Conservation (phyloP, 768 basidiomycete genomes). For the Lactifluus echinatus region DNA sequence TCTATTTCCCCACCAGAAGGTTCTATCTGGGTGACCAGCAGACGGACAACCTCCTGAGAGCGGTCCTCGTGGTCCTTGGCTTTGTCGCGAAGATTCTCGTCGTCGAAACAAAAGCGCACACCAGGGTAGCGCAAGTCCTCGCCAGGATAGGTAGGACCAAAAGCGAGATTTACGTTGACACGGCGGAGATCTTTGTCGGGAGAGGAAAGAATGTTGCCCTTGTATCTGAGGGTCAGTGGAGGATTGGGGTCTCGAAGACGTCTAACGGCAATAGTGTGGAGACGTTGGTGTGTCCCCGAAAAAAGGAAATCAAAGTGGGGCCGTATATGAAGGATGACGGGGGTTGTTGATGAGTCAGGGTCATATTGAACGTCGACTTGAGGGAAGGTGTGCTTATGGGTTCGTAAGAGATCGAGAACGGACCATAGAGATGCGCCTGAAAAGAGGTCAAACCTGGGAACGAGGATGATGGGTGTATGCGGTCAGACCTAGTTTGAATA, state of each 20-base stretch:
- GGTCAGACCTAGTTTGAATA: slow-evolving; percentile 57
- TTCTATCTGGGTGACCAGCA: slow-evolving; percentile 64
- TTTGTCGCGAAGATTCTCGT: slow-evolving; percentile 48
- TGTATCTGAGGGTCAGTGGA: slow-evolving; percentile 60
- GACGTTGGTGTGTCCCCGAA: slow-evolving; percentile 66
- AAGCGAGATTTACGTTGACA: slow-evolving; percentile 58
- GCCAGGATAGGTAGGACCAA: slow-evolving; percentile 77
- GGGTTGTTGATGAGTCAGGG: slow-evolving; percentile 60
- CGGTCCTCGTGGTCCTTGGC: slow-evolving; percentile 47
- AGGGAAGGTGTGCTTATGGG: slow-evolving; percentile 61
- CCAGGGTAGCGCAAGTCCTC: slow-evolving; percentile 77
- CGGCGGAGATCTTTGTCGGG: slow-evolving; percentile 51
- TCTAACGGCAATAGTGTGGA: slow-evolving; percentile 69
- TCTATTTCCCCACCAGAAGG: slow-evolving; percentile 47
- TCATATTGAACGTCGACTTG: slow-evolving; percentile 82
- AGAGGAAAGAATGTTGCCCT: slow-evolving; percentile 53
- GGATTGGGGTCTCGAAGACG: slow-evolving; percentile 60
- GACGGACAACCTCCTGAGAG: slow-evolving; percentile 66
- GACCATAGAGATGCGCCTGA: slow-evolving; percentile 74
- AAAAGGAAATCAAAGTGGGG: slow-evolving; percentile 84
- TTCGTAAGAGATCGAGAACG: slow-evolving; percentile 57
- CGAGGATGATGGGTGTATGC: background rate
- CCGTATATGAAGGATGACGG: slow-evolving; percentile 67
- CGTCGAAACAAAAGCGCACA: slow-evolving; percentile 77
- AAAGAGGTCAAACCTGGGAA: background rate